Conservation (phyloP, 1,284 basidiomycete genomes). For the Puccinia polysora region DNA sequence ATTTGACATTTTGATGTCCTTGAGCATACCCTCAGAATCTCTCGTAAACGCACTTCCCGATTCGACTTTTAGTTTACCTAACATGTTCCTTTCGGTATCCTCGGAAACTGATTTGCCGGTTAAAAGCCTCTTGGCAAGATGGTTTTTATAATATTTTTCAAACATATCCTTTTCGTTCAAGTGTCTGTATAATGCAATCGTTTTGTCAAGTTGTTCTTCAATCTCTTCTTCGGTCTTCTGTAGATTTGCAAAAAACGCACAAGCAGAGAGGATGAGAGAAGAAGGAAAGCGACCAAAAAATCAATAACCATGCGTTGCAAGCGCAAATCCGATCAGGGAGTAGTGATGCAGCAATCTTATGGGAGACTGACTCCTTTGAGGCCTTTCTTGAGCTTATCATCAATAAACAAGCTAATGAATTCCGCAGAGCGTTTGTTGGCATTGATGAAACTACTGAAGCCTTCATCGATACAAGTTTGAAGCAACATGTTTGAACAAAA, state of each 20-base stretch:
- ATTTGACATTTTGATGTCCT: conserved; percentile 85
- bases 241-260: too few relatives aligned
- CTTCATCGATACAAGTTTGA: conserved; percentile 82
- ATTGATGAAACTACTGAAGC: conserved; percentile 90
- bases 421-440: conserved; percentile 81
- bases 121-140: conserved; percentile 86
- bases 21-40: conserved; percentile 98
- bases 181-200: conserved; percentile 91
- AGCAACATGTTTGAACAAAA: conserved; percentile 72
- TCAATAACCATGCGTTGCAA: too few relatives aligned
- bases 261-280: too few relatives aligned
- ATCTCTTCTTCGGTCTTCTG: conserved; percentile 94
- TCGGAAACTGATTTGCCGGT: conserved; percentile 83
- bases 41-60: conserved; percentile 96
- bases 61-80: conserved; percentile 95
- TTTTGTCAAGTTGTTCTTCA: conserved; percentile 83
- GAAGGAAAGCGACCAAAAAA: too few relatives aligned
- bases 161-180: conserved; percentile 95
- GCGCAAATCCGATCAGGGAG: too few relatives aligned
- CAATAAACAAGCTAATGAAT: conserved; percentile 93
- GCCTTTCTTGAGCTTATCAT: conserved; percentile 92
- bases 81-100: conserved; percentile 96
- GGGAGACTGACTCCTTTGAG: conserved; percentile 74
- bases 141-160: conserved; percentile 94
- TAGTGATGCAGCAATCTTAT: background rate